Percentiles rank a stretch among this genome's conserved stretches.
Evolutionary conservation across 805 yeast species (phyloP).

Genomic region (Metschnikowia baotianmanensis): DNA sequence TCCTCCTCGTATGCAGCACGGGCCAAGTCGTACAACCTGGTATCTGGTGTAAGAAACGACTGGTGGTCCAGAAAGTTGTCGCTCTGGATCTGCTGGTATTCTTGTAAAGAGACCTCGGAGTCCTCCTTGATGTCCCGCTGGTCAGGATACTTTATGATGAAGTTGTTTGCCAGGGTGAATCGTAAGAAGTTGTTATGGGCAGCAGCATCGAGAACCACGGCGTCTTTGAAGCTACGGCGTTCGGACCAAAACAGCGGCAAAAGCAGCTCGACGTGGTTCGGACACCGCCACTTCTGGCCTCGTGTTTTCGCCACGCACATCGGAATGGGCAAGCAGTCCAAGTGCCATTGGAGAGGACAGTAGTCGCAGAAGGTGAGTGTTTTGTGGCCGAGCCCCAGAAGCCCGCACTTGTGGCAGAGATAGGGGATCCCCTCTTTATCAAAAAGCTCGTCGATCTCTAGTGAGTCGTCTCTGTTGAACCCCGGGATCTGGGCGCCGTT

Average conservation of each 20-base stretch:
- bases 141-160: conserved; percentile 32
- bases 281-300: conserved; percentile 88
- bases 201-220: conserved; percentile 52
- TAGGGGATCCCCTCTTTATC: conserved; percentile 68
- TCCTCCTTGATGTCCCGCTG: conserved; percentile 29
- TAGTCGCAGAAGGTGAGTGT: conserved; percentile 75
- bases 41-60: too few species aligned
- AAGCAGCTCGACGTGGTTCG: conserved; percentile 67
- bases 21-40: conserved; percentile 8
- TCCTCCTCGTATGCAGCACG: conserved; percentile 31
- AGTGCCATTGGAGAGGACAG: conserved; percentile 81
- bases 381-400: conserved; percentile 56
- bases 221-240: conserved; percentile 49
- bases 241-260: conserved; percentile 37
- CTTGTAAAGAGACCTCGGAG: conserved; percentile 25
- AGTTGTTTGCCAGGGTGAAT: conserved; percentile 28
- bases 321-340: conserved; percentile 83
- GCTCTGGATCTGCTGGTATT: conserved; percentile 29
- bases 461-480: conserved; percentile 45
- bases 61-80: conserved; percentile 25
- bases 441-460: conserved; percentile 60
- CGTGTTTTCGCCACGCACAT: conserved; percentile 66
- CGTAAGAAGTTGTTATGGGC: conserved; percentile 34
- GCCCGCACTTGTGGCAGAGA: conserved; percentile 74
- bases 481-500: conserved; percentile 37